Evolutionary conservation across 345 rosid species (phyloP).

Genomic region (Eucalyptus paniculata): DNA sequence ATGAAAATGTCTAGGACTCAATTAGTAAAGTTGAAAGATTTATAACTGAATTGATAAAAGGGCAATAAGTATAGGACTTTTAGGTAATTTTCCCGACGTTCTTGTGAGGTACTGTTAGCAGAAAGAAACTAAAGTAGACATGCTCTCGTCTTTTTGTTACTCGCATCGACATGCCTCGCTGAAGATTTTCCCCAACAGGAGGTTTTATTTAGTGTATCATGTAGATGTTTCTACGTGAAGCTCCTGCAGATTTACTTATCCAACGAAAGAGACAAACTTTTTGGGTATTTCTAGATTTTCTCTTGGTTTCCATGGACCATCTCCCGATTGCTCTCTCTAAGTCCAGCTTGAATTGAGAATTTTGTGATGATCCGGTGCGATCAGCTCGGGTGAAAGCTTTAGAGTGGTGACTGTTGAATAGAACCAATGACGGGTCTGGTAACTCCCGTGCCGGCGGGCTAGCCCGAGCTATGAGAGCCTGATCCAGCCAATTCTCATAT

Average conservation of each 20-base stretch:
- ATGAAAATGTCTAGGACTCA: fast-evolving
- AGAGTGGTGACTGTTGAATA: neutral
- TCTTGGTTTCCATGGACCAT: neutral
- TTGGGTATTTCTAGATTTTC: neutral
- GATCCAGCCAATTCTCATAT: too few species aligned
- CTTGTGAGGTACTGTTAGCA: neutral
- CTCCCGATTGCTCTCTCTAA: neutral
- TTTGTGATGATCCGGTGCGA: neutral
- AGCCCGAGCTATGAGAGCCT: too few species aligned
- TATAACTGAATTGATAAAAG: too few species aligned
- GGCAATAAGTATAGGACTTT: too few species aligned
- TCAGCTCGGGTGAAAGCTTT: neutral
- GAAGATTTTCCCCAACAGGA: neutral
- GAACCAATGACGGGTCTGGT: too few species aligned
- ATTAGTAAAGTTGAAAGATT: too few species aligned
- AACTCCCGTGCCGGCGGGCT: too few species aligned
- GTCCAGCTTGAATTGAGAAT: neutral
- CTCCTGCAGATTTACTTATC: neutral
- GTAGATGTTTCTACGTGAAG: neutral
- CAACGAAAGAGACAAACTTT: neutral
- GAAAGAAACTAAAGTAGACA: neutral
- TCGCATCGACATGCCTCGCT: neutral
- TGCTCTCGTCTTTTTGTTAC: neutral
- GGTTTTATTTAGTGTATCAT: neutral
- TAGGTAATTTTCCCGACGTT: neutral